Evolutionary conservation across 2,329 filamentous ascomycete genomes (phyloP).

Genomic region (Massarina eburnea): DNA sequence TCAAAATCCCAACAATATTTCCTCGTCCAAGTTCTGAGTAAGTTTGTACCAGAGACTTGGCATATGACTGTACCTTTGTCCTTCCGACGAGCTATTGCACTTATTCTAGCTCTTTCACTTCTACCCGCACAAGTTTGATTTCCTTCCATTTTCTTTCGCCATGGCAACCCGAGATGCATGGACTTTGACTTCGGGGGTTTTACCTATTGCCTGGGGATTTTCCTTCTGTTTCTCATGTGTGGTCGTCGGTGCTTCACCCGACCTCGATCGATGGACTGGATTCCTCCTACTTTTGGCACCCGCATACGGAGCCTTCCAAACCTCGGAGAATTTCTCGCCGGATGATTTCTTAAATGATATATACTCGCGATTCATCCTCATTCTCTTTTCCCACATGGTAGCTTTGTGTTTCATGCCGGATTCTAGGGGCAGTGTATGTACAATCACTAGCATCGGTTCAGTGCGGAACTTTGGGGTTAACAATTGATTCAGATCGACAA

Average conservation of each 20-base stretch:
- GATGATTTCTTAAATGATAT: constrained; percentile 3
- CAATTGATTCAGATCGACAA: background rate
- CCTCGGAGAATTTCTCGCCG: constrained; percentile 3
- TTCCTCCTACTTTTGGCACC: constrained; percentile 5
- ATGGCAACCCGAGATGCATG: background rate
- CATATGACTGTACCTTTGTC: background rate
- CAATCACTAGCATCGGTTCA: no score
- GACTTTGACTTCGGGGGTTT: background rate
- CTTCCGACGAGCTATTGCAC: background rate
- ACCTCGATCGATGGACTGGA: constrained; percentile 5
- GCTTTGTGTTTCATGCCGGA: constrained; percentile 6
- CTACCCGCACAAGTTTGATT: no score
- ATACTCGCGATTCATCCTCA: constrained; percentile 6
- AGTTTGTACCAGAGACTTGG: background rate
- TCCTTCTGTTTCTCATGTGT: constrained; percentile 6
- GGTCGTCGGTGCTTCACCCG: constrained; percentile 1
- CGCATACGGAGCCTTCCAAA: constrained; percentile 4
- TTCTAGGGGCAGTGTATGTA: background rate
- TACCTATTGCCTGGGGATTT: constrained; percentile 5
- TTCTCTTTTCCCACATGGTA: constrained; percentile 7
- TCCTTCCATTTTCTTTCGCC: no score
- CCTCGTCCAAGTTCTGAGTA: background rate
- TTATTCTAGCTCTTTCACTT: background rate
- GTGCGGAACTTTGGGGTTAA: background rate
- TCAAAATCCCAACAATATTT: background rate